Evolutionary conservation across 139 green algal genomes (phyloP), one percentile per base, ranked within the genome.

Genomic region (Eudorina sp.): DNA sequence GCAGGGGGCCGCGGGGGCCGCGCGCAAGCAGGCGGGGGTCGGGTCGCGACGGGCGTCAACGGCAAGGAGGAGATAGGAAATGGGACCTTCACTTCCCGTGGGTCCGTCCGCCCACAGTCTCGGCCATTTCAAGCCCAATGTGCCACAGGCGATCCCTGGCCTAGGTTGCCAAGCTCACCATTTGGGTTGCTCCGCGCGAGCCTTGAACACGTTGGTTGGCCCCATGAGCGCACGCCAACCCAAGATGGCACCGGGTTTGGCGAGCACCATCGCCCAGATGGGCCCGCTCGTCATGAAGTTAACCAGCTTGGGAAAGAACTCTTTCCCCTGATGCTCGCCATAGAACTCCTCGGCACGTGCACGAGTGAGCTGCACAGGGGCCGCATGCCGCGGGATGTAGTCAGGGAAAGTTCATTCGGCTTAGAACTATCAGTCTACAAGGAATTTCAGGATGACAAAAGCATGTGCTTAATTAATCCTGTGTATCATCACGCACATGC

Each of bases 231-330:
- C 84, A 4, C 95, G 86, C 96, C 96, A 98, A 0, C 48, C 91
- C 16, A 69, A 84, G 86, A 98, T 96, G 48, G 94, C 96, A 53
- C 93, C 86, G 0, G 38, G 36, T 69, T 96, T 96, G 48, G 92
- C 87, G 45, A 98, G 88, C 34, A 96, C 92, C 64, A 96, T 38
- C 7, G 96, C 96, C 77, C 92, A 94, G 21, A 97, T 90, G 0
- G 95, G 95, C 0, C 95, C 96, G 74, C 92, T 95, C 51, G 93
- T 96, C 95, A 98, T 97, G 89, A 97, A 97, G 27, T 92, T 80
- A 0, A 97, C 87, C 31, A 98, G 90, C 3, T 89, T 92, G 9
- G 72, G 72, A 66, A 95, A 97, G 91, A 97, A 98, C 2, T 89
- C 60, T 85, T 97, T 97, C 38, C 93, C 95, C 27, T 93, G 87